Conservation (phyloP, 139 green algal genomes). For the Nannochloris sp. region DNA sequence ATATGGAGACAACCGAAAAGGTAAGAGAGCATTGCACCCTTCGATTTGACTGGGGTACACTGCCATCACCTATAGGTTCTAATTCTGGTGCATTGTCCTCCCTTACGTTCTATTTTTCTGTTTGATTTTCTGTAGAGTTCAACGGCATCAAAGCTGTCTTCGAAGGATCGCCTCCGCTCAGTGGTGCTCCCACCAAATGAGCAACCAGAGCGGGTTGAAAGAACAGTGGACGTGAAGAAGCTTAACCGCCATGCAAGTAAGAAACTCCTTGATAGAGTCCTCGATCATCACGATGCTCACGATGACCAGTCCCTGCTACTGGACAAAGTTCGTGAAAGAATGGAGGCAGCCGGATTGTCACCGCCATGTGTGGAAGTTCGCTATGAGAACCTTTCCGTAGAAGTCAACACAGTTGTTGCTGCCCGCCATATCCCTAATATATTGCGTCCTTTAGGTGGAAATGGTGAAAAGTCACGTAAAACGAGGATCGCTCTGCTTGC, state of each 20-base stretch:
- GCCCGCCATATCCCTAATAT: not conserved
- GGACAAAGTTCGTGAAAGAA: not conserved
- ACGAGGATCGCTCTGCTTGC: too few species aligned
- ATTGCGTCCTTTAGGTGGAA: slow-evolving; percentile 16
- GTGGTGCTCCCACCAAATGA: not conserved
- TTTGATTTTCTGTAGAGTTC: too few species aligned
- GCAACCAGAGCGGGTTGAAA: not conserved
- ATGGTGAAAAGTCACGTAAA: too few species aligned
- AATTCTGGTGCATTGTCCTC: too few species aligned
- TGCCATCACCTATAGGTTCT: too few species aligned
- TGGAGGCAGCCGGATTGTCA: not conserved
- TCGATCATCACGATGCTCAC: not conserved
- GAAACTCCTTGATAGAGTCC: not conserved
- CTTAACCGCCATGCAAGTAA: not conserved
- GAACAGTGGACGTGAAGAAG: not conserved
- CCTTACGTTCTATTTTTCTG: too few species aligned
- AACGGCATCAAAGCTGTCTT: not conserved
- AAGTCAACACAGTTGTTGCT: not conserved
- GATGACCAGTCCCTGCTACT: not conserved
- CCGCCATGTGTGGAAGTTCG: not conserved
- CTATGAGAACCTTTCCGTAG: not conserved
- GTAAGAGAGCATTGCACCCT: too few species aligned
- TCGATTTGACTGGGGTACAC: too few species aligned
- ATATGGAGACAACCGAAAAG: too few species aligned
- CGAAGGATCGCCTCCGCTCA: not conserved